Conservation (phyloP, 441 rosid species). For the Populus hybrid region DNA sequence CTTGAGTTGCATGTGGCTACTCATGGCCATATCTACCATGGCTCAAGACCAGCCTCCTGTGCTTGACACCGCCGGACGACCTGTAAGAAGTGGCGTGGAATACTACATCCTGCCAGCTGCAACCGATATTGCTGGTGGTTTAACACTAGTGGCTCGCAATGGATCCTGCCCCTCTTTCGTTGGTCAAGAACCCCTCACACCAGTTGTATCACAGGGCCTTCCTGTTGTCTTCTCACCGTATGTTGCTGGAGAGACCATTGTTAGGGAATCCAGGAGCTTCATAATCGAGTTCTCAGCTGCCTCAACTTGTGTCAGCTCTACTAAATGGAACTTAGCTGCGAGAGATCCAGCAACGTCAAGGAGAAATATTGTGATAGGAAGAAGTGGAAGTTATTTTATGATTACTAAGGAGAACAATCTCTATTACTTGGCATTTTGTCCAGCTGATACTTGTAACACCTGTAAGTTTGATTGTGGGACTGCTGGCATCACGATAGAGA, state of each 20-base stretch:
- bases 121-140: slow-evolving; percentile 15
- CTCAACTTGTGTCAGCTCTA: not conserved
- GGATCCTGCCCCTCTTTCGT: not conserved
- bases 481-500: slow-evolving; percentile 7
- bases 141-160: not conserved
- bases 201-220: not conserved
- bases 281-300: not conserved
- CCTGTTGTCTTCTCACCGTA: slow-evolving; percentile 6
- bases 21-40: slow-evolving; percentile 7
- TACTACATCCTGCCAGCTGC: slow-evolving; percentile 15
- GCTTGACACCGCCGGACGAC: slow-evolving; percentile 16
- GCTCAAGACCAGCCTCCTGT: slow-evolving; percentile 18
- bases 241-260: not conserved
- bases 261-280: slow-evolving; percentile 10
- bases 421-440: slow-evolving; percentile 13
- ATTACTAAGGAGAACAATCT: slow-evolving; percentile 4
- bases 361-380: slow-evolving; percentile 8
- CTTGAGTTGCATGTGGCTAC: slow-evolving; percentile 4
- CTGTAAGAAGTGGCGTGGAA: not conserved
- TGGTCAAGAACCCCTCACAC: slow-evolving; percentile 1
- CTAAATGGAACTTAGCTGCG: slow-evolving; percentile 4
- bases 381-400: not conserved
- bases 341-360: slow-evolving; percentile 1
- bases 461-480: slow-evolving; percentile 9
- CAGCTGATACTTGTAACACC: not conserved